Evolutionary conservation across 805 yeast species (phyloP).

Genomic region (Scheffersomyces stipitis): DNA sequence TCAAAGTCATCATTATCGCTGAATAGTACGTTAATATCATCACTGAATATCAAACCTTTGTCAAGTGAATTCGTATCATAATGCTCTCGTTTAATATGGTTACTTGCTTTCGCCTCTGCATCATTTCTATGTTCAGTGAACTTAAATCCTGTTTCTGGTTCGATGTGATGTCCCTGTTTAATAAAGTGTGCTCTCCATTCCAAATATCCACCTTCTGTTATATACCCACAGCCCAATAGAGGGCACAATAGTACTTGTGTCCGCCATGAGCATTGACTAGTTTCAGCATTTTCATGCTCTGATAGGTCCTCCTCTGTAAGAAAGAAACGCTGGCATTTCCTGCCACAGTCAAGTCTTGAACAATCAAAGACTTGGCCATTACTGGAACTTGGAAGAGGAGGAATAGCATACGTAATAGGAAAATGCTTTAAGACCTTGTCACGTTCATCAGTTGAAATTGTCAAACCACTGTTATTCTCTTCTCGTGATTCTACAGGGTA

Average conservation of each 20-base stretch:
- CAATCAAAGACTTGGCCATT: constrained; percentile 16
- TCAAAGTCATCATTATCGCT: constrained; percentile 4
- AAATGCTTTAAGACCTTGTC: constrained; percentile 13
- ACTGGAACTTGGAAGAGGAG: constrained; percentile 20
- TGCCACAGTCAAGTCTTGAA: no score
- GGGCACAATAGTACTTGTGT: constrained; percentile 38
- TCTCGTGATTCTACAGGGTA: constrained; percentile 19
- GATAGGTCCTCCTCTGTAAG: constrained; percentile 13
- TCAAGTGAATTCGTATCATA: not conserved
- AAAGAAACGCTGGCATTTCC: constrained; percentile 16
- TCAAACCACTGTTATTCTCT: not conserved
- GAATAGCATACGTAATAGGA: constrained; percentile 23
- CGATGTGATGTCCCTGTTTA: constrained; percentile 14
- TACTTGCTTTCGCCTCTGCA: not conserved
- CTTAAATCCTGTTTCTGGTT: constrained; percentile 4
- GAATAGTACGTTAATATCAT: constrained; percentile 2
- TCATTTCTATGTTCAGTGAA: not conserved
- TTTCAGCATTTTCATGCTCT: constrained; percentile 15
- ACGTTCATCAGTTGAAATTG: constrained; percentile 2
- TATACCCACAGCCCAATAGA: constrained; percentile 38
- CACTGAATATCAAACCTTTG: not conserved
- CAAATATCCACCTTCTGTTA: constrained; percentile 31
- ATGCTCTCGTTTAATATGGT: not conserved
- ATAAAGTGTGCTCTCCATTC: constrained; percentile 31
- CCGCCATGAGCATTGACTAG: constrained; percentile 24